These are phyloP conservation scores for Sparassis latifolia DNA, from an alignment of 1,284 basidiomycete species.

Conservation along the genomic window DNA sequence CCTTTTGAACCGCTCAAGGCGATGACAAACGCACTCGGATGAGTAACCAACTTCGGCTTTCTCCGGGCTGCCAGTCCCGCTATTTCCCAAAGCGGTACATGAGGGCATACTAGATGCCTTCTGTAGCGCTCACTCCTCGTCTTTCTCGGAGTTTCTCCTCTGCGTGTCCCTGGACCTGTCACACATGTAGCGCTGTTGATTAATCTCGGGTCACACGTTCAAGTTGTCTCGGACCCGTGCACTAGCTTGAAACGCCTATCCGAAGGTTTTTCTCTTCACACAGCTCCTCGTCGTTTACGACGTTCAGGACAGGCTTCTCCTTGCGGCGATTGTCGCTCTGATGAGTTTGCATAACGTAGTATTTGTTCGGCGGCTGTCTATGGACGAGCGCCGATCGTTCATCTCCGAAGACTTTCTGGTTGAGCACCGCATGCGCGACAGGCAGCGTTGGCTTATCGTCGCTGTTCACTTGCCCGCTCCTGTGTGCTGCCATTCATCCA, in stretches of 20 bases:
- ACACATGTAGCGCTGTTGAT: too few species aligned
- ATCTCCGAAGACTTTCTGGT: background rate
- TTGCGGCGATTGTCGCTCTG: too few species aligned
- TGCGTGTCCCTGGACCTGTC: background rate
- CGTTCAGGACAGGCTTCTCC: too few species aligned
- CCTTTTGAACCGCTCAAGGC: constrained; percentile 5
- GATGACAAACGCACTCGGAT: constrained; percentile 9
- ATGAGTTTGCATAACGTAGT: too few species aligned
- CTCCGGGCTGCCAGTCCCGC: background rate
- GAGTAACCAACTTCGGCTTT: constrained; percentile 3
- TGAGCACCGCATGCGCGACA: background rate
- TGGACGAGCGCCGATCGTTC: background rate
- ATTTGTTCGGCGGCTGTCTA: too few species aligned
- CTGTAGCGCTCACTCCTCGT: too few species aligned
- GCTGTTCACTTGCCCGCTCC: background rate
- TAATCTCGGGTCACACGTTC: too few species aligned
- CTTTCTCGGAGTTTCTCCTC: background rate
- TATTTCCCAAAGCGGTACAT: background rate
- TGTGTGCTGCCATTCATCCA: background rate
- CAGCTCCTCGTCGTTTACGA: too few species aligned
- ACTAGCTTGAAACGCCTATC: too few species aligned
- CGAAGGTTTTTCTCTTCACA: too few species aligned
- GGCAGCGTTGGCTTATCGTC: background rate
- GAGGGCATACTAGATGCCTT: background rate
- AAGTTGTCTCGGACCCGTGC: too few species aligned